Evolutionary conservation across 225 moss, liverwort and hornwort species (phyloP).

Genomic region (Pleurozium schreberi): DNA sequence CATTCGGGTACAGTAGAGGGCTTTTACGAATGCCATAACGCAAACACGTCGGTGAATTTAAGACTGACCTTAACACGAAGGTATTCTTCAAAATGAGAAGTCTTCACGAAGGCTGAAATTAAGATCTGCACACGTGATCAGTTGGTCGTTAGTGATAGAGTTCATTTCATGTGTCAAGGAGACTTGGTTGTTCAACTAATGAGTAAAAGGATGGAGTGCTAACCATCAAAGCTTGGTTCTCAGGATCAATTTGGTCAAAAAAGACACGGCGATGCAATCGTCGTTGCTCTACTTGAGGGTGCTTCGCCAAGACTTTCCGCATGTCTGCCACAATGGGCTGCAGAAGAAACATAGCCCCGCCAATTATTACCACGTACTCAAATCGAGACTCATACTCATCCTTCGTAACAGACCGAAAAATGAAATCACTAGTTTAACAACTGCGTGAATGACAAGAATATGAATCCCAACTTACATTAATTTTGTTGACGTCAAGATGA

Average conservation of each 20-base stretch:
- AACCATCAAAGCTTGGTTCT: conserved; percentile 86
- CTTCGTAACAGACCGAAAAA: background rate
- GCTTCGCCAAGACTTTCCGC: conserved; percentile 87
- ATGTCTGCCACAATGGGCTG: conserved; percentile 87
- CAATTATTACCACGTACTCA: background rate
- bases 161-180: background rate
- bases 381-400: background rate
- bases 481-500: conserved; percentile 87
- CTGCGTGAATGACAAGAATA: background rate
- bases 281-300: conserved; percentile 93
- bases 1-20: background rate
- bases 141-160: background rate
- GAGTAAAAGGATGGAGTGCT: conserved; percentile 1
- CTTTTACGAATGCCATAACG: background rate
- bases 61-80: conserved; percentile 81
- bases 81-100: conserved; percentile 94
- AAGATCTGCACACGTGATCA: conserved; percentile 47
- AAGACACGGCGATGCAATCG: conserved; percentile 92
- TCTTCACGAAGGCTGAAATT: conserved; percentile 97
- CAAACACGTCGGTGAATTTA: background rate
- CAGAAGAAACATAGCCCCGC: background rate
- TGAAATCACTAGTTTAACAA: background rate
- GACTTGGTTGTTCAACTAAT: background rate
- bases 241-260: conserved; percentile 83
- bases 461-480: conserved; percentile 43